These are phyloP conservation scores for Boletus smithii DNA, from an alignment of 1,284 basidiomycete genomes.

Conservation along the genomic window DNA sequence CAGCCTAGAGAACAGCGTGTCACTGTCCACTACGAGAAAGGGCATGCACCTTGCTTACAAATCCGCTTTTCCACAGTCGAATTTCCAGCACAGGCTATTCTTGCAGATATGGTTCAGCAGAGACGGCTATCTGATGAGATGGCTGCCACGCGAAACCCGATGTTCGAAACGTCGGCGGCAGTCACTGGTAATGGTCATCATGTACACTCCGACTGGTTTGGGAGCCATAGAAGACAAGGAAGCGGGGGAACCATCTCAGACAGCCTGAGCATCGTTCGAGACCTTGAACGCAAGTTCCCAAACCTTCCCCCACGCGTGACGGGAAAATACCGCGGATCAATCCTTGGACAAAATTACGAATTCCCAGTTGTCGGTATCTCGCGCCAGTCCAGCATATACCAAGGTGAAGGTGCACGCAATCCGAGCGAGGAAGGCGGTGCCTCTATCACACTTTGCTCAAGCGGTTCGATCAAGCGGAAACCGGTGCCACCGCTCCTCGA, in stretches of 20 bases:
- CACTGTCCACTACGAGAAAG: constrained; percentile 49
- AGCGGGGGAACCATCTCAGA: constrained; percentile 35
- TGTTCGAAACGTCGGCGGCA: constrained; percentile 10
- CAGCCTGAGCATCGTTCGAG: constrained; percentile 42
- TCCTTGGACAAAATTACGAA: constrained; percentile 27
- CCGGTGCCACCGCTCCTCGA: constrained; percentile 31
- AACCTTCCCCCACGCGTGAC: constrained; percentile 41
- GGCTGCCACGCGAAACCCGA: constrained; percentile 3
- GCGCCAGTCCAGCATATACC: constrained; percentile 25
- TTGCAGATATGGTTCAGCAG: constrained; percentile 33
- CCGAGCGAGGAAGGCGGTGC: constrained; percentile 16
- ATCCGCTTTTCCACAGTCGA: constrained; percentile 59
- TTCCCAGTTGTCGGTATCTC: constrained; percentile 29
- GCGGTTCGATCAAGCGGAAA: constrained; percentile 30
- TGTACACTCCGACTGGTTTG: constrained; percentile 16
- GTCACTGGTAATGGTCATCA: not conserved
- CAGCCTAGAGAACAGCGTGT: constrained; percentile 42
- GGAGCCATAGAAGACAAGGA: constrained; percentile 9
- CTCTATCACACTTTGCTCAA: constrained; percentile 15
- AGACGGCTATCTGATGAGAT: constrained; percentile 13
- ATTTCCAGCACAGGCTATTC: constrained; percentile 39
- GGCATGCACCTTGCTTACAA: constrained; percentile 53
- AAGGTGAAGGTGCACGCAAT: constrained; percentile 1
- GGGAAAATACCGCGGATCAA: constrained; percentile 33
- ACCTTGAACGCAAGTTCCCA: constrained; percentile 53